phyloP scores from a whole-genome alignment of 2,329 filamentous ascomycete genomes.

The Metarhizium anisopliae region DNA sequence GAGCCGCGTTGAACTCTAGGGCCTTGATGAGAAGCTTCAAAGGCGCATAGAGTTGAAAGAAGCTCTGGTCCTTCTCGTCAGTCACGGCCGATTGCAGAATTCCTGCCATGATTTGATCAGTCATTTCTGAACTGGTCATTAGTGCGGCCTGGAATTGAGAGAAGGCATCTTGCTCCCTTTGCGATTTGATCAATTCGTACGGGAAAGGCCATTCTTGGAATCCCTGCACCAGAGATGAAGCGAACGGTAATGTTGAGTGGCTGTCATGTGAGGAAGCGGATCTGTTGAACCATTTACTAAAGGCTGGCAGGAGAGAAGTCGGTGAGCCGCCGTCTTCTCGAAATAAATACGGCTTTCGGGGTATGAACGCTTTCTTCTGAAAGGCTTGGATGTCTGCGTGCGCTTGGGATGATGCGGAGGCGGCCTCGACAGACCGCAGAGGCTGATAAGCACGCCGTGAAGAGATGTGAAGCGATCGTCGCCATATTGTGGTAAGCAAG shows the following conservation, averaged over 20 bases:
- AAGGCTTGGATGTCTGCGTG: slow-evolving; percentile 35
- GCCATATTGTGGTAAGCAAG: neutral
- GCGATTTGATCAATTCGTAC: slow-evolving; percentile 27
- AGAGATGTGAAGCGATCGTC: slow-evolving; percentile 2
- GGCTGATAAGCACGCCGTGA: neutral
- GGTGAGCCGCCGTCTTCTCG: slow-evolving; percentile 34
- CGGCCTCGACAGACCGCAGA: slow-evolving; percentile 2
- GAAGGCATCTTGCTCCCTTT: slow-evolving; percentile 11
- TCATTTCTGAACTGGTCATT: slow-evolving; percentile 14
- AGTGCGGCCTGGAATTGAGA: slow-evolving; percentile 19
- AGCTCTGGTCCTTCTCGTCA: slow-evolving; percentile 24
- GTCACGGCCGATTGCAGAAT: slow-evolving; percentile 20
- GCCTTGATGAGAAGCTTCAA: slow-evolving; percentile 56
- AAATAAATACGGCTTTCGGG: slow-evolving; percentile 40
- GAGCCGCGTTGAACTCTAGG: slow-evolving; percentile 34
- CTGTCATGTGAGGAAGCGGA: neutral
- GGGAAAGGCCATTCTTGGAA: slow-evolving; percentile 25
- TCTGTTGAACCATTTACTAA: slow-evolving; percentile 48
- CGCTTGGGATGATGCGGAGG: slow-evolving; percentile 7
- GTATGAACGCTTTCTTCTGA: slow-evolving; percentile 40
- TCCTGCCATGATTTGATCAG: slow-evolving; percentile 21
- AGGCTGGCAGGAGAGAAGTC: slow-evolving; percentile 36
- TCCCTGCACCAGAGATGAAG: slow-evolving; percentile 17
- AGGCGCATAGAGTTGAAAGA: slow-evolving; percentile 50
- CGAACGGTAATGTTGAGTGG: neutral